These are phyloP conservation scores for Talaromyces sp. DNA, from an alignment of 2,329 filamentous ascomycete species.

Conservation along the genomic window DNA sequence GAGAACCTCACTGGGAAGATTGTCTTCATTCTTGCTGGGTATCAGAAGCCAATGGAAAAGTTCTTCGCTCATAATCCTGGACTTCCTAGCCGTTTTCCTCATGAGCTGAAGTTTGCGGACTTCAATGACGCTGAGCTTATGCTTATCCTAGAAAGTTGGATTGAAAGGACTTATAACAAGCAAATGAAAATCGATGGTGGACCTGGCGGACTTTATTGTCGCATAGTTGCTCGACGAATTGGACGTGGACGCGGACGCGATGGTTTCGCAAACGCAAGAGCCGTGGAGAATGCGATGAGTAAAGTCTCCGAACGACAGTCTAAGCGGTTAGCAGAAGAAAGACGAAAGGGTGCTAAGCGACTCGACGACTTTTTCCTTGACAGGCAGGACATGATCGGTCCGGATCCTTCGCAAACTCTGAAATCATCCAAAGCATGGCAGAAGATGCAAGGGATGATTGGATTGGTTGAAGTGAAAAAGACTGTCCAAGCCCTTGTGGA, in stretches of 20 bases:
- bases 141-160: conserved; percentile 52
- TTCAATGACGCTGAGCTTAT: conserved; percentile 63
- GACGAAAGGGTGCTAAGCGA: conserved; percentile 35
- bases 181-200: conserved; percentile 59
- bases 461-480: conserved; percentile 59
- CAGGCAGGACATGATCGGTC: conserved; percentile 67
- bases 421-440: conserved; percentile 51
- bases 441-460: conserved; percentile 54
- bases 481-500: conserved; percentile 56
- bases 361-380: conserved; percentile 55
- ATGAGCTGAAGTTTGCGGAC: conserved; percentile 62
- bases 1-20: conserved; percentile 67
- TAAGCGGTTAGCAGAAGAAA: conserved; percentile 47
- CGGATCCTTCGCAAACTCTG: conserved; percentile 55
- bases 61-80: conserved; percentile 73
- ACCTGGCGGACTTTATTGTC: conserved; percentile 54
- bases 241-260: conserved; percentile 58
- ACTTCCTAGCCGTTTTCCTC: conserved; percentile 63
- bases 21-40: conserved; percentile 68
- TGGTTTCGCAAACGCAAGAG: conserved; percentile 69
- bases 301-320: conserved; percentile 56
- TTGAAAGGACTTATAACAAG: conserved; percentile 50
- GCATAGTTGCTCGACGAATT: conserved; percentile 58
- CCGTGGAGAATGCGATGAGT: conserved; percentile 58
- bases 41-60: conserved; percentile 67